Conservation (phyloP, 1,139 yeast genomes). For the Geotrichum aggregatum region DNA sequence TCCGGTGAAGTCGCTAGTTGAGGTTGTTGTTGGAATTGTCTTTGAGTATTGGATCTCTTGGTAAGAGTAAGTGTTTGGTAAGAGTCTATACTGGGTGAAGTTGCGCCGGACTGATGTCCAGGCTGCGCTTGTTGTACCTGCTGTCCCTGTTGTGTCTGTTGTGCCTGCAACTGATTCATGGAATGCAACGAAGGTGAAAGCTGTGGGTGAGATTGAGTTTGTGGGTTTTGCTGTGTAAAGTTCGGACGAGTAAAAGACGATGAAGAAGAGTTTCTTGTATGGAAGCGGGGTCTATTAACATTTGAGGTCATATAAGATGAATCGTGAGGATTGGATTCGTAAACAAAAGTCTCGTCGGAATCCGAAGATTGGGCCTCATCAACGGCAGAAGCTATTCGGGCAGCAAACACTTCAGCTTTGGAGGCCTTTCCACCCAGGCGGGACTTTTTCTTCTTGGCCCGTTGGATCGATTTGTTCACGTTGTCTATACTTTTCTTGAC, state of each 20-base stretch:
- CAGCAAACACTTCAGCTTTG: constrained; percentile 90
- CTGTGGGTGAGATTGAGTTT: neutral
- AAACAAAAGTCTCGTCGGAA: constrained; percentile 90
- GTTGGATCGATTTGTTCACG: constrained; percentile 21
- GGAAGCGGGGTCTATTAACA: neutral
- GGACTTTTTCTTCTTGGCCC: constrained; percentile 6
- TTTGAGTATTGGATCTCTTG: constrained; percentile 7
- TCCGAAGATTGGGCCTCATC: constrained; percentile 84
- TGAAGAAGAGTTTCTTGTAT: constrained; percentile 18
- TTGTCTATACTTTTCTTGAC: constrained; percentile 36
- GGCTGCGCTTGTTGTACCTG: neutral
- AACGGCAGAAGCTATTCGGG: constrained; percentile 88
- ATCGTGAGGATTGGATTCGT: constrained; percentile 54
- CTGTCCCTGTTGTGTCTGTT: neutral
- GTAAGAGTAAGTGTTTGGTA: constrained; percentile 11
- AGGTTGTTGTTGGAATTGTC: constrained; percentile 15
- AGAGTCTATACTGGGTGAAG: constrained; percentile 3
- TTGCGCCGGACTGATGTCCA: neutral
- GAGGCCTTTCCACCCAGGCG: constrained; percentile 32
- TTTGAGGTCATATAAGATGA: neutral
- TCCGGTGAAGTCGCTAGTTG: constrained; percentile 14
- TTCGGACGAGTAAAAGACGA: constrained; percentile 10
- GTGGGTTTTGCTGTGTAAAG: neutral
- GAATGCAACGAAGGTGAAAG: neutral
- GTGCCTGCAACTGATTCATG: neutral